Evolutionary conservation across 2,329 filamentous ascomycete species (phyloP).

Genomic region (Elsinoe batatas): DNA sequence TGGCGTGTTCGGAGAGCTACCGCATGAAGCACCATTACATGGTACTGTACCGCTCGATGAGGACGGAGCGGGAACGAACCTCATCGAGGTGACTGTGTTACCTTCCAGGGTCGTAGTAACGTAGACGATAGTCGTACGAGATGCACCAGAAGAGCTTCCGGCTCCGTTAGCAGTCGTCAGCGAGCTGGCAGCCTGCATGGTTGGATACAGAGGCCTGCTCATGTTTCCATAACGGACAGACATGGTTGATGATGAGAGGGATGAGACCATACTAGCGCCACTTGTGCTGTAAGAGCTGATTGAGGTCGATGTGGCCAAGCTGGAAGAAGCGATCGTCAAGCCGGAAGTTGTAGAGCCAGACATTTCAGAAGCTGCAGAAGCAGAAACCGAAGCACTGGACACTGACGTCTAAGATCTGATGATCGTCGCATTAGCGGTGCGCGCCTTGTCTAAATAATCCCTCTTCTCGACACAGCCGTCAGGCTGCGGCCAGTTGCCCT

Average conservation of each 20-base stretch:
- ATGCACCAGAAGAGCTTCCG: neutral
- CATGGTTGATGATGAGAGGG: neutral
- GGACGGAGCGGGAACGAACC: neutral
- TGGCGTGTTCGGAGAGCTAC: neutral
- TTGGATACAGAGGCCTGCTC: neutral
- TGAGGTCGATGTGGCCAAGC: neutral
- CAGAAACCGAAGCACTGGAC: neutral
- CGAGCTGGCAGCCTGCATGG: neutral
- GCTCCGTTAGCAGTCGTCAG: neutral
- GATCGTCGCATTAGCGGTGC: too few species aligned
- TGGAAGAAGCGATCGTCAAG: neutral
- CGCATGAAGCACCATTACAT: neutral
- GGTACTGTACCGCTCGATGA: neutral
- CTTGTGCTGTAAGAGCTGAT: neutral
- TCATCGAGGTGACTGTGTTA: neutral
- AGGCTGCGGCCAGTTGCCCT: too few species aligned
- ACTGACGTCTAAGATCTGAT: neutral
- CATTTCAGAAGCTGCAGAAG: neutral
- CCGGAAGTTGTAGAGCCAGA: neutral
- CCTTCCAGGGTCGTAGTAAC: neutral
- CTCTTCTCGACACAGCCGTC: too few species aligned
- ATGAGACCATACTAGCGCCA: neutral
- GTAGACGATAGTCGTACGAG: neutral
- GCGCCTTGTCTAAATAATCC: too few species aligned
- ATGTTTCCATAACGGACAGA: neutral